These are phyloP conservation scores for Trichoderma koningii DNA, from an alignment of 2,329 filamentous ascomycete genomes.

Conservation along the genomic window DNA sequence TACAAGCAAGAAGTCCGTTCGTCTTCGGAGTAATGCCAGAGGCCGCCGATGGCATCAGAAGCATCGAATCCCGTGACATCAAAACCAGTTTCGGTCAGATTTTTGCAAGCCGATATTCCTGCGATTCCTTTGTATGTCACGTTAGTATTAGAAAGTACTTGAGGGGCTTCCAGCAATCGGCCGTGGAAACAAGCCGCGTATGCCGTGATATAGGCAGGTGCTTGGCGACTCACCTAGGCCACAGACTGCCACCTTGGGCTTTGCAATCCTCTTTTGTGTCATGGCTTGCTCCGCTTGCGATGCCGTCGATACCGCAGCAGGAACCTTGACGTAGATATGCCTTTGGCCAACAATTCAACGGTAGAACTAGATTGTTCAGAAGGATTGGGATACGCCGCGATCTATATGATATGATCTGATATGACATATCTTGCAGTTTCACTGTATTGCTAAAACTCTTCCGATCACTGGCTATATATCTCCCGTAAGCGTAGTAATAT, in stretches of 20 bases:
- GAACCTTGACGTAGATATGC: too few species aligned
- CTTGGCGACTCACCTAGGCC: constrained; percentile 1
- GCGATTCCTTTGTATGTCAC: constrained; percentile 1
- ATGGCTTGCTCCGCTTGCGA: not conserved
- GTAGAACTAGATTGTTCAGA: not conserved
- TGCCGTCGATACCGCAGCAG: not conserved
- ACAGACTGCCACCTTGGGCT: constrained; percentile 3
- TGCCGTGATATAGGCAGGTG: constrained; percentile 53
- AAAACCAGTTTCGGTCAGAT: constrained; percentile 38
- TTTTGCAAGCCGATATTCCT: constrained; percentile 58
- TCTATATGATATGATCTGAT: not conserved
- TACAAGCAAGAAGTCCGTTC: constrained; percentile 40
- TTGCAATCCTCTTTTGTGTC: not conserved
- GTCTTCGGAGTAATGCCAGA: constrained; percentile 46
- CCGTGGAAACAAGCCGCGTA: constrained; percentile 35
- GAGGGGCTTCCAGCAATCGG: constrained; percentile 7
- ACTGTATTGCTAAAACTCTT: too few species aligned
- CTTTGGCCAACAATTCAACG: not conserved
- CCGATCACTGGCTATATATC: too few species aligned
- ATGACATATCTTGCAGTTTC: not conserved
- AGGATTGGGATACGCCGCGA: not conserved
- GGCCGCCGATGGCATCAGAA: constrained; percentile 44
- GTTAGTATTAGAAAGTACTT: not conserved
- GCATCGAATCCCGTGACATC: constrained; percentile 48
- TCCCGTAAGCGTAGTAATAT: too few species aligned